Evolutionary conservation across 108 stramenopile species (phyloP), one percentile per base, ranked within the genome.

Genomic region (Heterococcus sp.): DNA sequence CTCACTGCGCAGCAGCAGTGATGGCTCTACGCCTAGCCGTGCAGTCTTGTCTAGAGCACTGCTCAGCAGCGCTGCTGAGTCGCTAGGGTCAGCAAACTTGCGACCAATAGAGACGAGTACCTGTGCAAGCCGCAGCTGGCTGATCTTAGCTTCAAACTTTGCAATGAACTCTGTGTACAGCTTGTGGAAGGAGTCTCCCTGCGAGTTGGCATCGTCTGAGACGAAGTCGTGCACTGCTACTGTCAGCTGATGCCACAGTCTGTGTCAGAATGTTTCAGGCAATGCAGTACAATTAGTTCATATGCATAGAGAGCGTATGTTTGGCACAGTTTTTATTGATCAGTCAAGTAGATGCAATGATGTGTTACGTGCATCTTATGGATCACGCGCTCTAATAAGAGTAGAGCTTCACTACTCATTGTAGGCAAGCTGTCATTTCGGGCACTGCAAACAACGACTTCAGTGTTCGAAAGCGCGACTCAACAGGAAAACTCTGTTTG

Each of bases 201-300:
- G 89, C n/a, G 71, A 87, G 38, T 84, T 89, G 35, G 75, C 77
- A 69, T 84, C 71, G 40, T 84, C 58, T 37, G 78, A 82, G 14
- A 93, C 78, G 86, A 95, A 91, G 38, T 91, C 79, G 29, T 74
- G 69, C 89, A 94, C 37, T 4, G 69, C 69, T 75, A 93, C 74
- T 3, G 96, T 95, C 72, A 96, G 88, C 89, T 98, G 95, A 87
- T 98, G 96, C 95, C 95, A 98, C 32, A 96, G 86, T 90, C 95
- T 98, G 74, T 36, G 0, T 66, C 28, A 75, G 2, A 67, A 38
- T 8, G 8, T 4, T 8, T 33, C 8, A 28, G 2, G 46, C 0
- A 11, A 74, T 21, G 2, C 2, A 11, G 14, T 1, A 29, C 39
- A 63, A 58, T 27, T 71, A 8, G 21, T 14, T 21, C 46, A 58